Conservation (phyloP, 1,284 basidiomycete genomes). For the Boletus semigastroideus region DNA sequence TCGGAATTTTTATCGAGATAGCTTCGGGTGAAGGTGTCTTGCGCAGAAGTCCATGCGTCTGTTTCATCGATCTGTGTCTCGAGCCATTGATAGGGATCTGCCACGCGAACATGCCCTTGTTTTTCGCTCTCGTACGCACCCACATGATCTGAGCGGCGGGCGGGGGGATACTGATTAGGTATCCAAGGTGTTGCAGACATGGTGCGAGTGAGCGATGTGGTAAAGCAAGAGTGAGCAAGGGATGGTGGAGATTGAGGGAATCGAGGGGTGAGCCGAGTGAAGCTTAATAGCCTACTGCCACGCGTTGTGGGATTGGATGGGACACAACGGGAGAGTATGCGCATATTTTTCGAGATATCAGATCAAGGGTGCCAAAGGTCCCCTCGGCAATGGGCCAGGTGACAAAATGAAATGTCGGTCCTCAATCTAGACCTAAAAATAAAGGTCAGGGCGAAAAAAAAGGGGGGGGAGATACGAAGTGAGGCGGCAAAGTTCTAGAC, state of each 20-base stretch:
- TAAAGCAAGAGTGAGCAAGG: conserved; percentile 23
- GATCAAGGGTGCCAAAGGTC: conserved; percentile 36
- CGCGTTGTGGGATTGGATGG: conserved; percentile 21
- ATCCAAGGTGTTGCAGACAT: conserved; percentile 40
- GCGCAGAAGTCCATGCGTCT: conserved; percentile 60
- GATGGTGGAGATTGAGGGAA: conserved; percentile 12
- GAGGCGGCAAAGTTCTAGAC: too few species aligned
- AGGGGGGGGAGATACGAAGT: too few species aligned
- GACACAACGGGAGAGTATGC: conserved; percentile 7
- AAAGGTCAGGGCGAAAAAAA: background rate
- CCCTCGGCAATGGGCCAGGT: conserved; percentile 13
- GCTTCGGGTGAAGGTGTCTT: conserved; percentile 58
- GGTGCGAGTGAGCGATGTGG: conserved; percentile 3
- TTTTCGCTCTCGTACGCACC: conserved; percentile 68
- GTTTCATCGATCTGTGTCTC: conserved; percentile 63
- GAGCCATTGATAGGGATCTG: conserved; percentile 76
- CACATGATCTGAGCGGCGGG: conserved; percentile 62
- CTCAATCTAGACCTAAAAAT: background rate
- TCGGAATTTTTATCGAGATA: conserved; percentile 65
- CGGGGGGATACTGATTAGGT: conserved; percentile 56
- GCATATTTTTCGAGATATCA: conserved; percentile 23
- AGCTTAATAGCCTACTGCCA: conserved; percentile 23
- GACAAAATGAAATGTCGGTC: conserved; percentile 2
- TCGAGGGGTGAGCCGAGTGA: conserved; percentile 10
- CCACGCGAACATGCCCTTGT: conserved; percentile 57